Conservation (phyloP, 139 green algal species). For the Chlamydomonas sp. region DNA sequence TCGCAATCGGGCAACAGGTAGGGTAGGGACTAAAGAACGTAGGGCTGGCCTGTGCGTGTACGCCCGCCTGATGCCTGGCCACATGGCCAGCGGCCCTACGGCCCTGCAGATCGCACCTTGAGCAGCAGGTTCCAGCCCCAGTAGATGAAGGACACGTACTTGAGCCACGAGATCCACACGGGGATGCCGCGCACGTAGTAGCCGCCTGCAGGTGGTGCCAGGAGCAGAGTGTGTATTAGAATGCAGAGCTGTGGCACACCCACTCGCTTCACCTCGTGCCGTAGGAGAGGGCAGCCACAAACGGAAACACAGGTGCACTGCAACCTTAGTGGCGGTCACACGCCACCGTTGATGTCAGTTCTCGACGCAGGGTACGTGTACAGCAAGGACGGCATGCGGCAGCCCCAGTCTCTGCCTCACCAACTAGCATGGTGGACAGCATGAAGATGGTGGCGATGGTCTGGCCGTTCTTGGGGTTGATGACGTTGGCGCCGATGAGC, state of each 20-base stretch:
- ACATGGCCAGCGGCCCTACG: background rate
- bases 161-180: constrained; percentile 61
- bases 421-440: constrained; percentile 64
- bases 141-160: constrained; percentile 70
- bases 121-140: constrained; percentile 74
- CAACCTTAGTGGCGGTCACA: no score
- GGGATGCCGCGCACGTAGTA: constrained; percentile 77
- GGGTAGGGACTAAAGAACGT: background rate
- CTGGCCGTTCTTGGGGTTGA: constrained; percentile 54
- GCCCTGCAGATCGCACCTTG: constrained; percentile 28
- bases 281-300: no score
- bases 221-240: background rate
- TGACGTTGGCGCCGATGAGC: constrained; percentile 76
- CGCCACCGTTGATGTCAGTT: no score
- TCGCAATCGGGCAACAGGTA: background rate
- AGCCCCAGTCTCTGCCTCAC: background rate
- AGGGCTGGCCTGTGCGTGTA: background rate
- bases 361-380: no score
- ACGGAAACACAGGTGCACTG: no score
- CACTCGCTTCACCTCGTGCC: no score
- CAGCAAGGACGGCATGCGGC: background rate
- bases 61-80: background rate
- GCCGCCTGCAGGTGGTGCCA: constrained; percentile 34
- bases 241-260: no score
- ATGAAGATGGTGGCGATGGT: constrained; percentile 77